phyloP scores from a whole-genome alignment of 192 early-diverging fungal species.

The Piromyces sp. region DNA sequence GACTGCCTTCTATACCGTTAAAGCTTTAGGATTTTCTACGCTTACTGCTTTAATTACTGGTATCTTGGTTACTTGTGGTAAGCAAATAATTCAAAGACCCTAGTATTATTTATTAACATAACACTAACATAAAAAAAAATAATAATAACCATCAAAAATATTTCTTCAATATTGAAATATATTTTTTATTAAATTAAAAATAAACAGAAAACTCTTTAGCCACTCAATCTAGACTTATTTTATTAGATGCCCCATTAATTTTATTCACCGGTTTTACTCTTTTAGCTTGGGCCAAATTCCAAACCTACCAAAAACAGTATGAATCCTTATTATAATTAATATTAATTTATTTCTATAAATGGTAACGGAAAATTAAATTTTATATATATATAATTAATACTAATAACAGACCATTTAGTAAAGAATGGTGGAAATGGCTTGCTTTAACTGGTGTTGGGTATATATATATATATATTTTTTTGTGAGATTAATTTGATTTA shows the following conservation, averaged over 20 bases:
- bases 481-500: no score
- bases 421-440: constrained; percentile 27
- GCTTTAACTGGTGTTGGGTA: constrained; percentile 17
- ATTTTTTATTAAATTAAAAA: no score
- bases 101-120: no score
- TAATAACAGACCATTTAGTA: constrained; percentile 18
- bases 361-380: no score
- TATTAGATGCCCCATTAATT: constrained; percentile 23
- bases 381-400: no score
- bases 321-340: no score
- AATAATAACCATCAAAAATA: no score
- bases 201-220: constrained; percentile 2
- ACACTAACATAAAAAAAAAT: not conserved
- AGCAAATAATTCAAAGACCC: no score
- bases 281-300: constrained; percentile 26
- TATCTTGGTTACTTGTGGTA: constrained; percentile 20
- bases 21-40: constrained; percentile 21
- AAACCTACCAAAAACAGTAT: constrained; percentile 15
- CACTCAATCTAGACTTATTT: not conserved
- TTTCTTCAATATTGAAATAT: no score
- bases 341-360: no score
- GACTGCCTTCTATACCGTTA: constrained; percentile 27
- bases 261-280: constrained; percentile 29
- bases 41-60: constrained; percentile 16
- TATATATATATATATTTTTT: no score